These are phyloP conservation scores for Leucosporidium yakuticum DNA, from an alignment of 768 basidiomycete species.

Conservation along the genomic window DNA sequence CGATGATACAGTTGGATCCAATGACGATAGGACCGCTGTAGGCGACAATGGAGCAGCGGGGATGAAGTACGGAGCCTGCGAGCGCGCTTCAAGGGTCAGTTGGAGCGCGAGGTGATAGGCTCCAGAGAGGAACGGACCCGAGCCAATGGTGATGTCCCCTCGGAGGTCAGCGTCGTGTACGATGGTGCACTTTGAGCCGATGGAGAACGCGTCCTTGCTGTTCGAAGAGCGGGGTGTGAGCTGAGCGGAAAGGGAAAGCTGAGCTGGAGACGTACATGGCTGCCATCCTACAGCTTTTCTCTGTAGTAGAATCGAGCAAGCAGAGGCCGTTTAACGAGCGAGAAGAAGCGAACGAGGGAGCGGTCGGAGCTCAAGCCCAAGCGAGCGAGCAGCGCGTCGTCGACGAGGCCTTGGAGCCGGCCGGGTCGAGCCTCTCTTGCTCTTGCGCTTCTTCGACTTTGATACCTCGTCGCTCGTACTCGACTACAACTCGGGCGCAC, in stretches of 20 bases:
- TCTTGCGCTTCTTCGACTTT: too few species aligned
- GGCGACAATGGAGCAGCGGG: conserved; percentile 88
- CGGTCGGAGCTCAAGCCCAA: too few species aligned
- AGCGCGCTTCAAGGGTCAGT: not conserved
- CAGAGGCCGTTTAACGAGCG: too few species aligned
- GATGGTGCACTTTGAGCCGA: conserved; percentile 83
- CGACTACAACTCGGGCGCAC: too few species aligned
- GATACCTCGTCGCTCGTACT: too few species aligned
- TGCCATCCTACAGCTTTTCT: not conserved
- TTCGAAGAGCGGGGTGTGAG: too few species aligned
- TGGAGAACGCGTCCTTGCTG: conserved; percentile 52
- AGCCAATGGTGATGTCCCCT: conserved; percentile 87
- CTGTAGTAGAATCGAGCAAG: too few species aligned
- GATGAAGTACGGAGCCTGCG: conserved; percentile 78
- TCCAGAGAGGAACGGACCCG: conserved; percentile 49
- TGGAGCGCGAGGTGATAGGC: not conserved
- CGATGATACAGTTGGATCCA: conserved; percentile 80
- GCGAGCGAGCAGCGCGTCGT: too few species aligned
- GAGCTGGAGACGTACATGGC: conserved; percentile 1
- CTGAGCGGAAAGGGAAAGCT: too few species aligned
- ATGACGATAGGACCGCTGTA: conserved; percentile 85
- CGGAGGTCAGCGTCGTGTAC: conserved; percentile 91
- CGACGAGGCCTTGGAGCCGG: too few species aligned
- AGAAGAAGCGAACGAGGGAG: too few species aligned
- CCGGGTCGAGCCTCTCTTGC: too few species aligned